Conservation (phyloP, 2,329 filamentous ascomycete genomes). For the Xylariaceae sp. region DNA sequence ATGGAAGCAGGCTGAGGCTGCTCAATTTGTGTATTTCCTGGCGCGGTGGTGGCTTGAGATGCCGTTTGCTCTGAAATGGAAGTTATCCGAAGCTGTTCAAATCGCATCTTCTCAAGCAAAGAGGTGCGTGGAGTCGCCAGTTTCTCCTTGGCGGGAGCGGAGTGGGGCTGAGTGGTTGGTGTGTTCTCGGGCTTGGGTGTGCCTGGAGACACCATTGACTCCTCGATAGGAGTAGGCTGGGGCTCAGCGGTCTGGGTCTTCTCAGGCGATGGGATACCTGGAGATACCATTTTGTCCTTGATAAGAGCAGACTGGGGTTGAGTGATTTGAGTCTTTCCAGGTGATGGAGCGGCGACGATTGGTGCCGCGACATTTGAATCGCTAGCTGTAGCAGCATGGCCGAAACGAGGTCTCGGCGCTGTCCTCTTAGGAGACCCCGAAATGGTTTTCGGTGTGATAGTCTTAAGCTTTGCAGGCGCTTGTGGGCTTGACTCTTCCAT, state of each 20-base stretch:
- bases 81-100: too few species aligned
- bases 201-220: constrained; percentile 11
- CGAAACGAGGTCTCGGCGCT: constrained; percentile 42
- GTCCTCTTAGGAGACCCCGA: constrained; percentile 52
- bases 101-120: too few species aligned
- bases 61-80: too few species aligned
- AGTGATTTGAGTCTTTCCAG: constrained; percentile 33
- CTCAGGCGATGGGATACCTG: too few species aligned
- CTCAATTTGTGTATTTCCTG: too few species aligned
- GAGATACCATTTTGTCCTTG: constrained; percentile 36
- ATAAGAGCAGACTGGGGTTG: constrained; percentile 39
- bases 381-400: constrained; percentile 47
- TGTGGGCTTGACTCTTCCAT: constrained; percentile 44
- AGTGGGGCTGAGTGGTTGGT: too few species aligned
- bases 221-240: neutral
- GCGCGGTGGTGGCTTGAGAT: too few species aligned
- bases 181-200: too few species aligned
- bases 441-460: constrained; percentile 47
- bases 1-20: too few species aligned
- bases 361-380: constrained; percentile 48
- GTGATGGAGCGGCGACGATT: constrained; percentile 43
- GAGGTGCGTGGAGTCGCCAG: too few species aligned
- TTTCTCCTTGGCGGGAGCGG: too few species aligned
- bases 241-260: too few species aligned
- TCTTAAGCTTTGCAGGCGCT: constrained; percentile 43